Percentiles rank a stretch among this genome's conserved stretches.
These are phyloP conservation scores for Verticillium zaregamsianum DNA, from an alignment of 2,329 filamentous ascomycete genomes.

Conservation along the genomic window DNA sequence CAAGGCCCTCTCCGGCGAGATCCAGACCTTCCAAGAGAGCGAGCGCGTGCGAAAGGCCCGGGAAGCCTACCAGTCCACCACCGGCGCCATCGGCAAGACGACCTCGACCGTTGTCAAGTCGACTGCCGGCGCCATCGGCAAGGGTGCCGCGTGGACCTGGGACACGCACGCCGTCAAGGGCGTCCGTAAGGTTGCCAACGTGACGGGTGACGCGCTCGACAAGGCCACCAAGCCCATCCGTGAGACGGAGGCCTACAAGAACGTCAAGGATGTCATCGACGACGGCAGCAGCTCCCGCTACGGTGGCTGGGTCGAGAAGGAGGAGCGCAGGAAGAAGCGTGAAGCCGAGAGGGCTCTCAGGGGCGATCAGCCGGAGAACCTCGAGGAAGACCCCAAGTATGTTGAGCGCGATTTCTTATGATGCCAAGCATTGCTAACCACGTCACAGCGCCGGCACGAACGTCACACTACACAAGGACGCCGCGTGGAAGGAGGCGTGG, in stretches of 20 bases:
- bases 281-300: constrained; percentile 95
- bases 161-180: constrained; percentile 92
- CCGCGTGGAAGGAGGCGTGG: constrained; percentile 98
- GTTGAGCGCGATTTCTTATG: constrained; percentile 25
- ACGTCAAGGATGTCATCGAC: constrained; percentile 92
- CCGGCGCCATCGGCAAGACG: constrained; percentile 74
- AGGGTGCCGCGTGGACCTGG: constrained; percentile 95
- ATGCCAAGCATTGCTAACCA: constrained; percentile 24
- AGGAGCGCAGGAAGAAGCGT: constrained; percentile 78
- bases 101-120: constrained; percentile 78
- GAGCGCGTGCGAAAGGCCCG: constrained; percentile 83
- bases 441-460: constrained; percentile 79
- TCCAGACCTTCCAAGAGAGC: constrained; percentile 89
- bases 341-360: constrained; percentile 64
- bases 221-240: constrained; percentile 93
- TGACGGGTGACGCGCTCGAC: constrained; percentile 82
- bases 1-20: constrained; percentile 84
- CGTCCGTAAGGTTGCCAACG: constrained; percentile 78
- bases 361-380: constrained; percentile 50
- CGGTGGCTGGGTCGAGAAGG: constrained; percentile 94
- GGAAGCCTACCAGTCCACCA: constrained; percentile 82
- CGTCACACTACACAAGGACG: constrained; percentile 92
- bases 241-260: constrained; percentile 91
- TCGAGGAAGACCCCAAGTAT: constrained; percentile 85
- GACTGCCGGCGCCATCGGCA: constrained; percentile 82